Evolutionary conservation across 2,329 filamentous ascomycete genomes (phyloP), one percentile per base, ranked within the genome.

Genomic region (Biscogniauxia marginata): DNA sequence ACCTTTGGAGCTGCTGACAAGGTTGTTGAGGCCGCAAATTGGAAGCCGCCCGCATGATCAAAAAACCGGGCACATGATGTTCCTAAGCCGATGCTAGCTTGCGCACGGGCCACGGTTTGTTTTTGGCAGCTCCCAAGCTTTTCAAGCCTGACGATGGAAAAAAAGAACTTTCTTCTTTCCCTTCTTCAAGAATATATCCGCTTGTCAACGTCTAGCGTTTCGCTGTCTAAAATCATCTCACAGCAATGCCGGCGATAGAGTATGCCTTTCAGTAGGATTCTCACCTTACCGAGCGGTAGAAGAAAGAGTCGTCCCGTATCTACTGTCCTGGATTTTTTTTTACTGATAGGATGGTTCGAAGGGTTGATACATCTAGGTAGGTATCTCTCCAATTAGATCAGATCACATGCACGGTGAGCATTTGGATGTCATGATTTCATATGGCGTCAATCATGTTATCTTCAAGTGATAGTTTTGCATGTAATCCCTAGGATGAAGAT

Each of bases 301-400:
- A 61, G 50, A 62, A 72, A 64, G 52, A 50, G 73, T 84, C 87
- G 80, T 84, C 86, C 86, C 87, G 88, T 91, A 91, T 91, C 88
- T 91, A 87, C 88, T 90, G 86, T 88, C 86, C 86, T 89, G 82
- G 88, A 91, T 84, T 86, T 75, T 76, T 75, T 73, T 57, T 59
- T 78, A 79, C 79, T 91, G 88, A 90, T 84, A 85, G 86, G 86
- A 88, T 86, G 80, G 88, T 88, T 91, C 88, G 88, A 90, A 87
- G 86, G 85, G 85, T 86, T 83, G 86, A 85, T 83, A 90, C 86
- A 90, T 67, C 30, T n/a, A 39, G n/a, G n/a, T n/a, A n/a, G n/a
- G n/a, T n/a, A n/a, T n/a, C n/a, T n/a, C n/a, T n/a, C n/a, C n/a
- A n/a, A n/a, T n/a, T n/a, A n/a, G n/a, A n/a, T n/a, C n/a, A n/a